These are phyloP conservation scores for Teratosphaeria pseudoeucalypti DNA, from an alignment of 2,329 filamentous ascomycete genomes.

Conservation along the genomic window DNA sequence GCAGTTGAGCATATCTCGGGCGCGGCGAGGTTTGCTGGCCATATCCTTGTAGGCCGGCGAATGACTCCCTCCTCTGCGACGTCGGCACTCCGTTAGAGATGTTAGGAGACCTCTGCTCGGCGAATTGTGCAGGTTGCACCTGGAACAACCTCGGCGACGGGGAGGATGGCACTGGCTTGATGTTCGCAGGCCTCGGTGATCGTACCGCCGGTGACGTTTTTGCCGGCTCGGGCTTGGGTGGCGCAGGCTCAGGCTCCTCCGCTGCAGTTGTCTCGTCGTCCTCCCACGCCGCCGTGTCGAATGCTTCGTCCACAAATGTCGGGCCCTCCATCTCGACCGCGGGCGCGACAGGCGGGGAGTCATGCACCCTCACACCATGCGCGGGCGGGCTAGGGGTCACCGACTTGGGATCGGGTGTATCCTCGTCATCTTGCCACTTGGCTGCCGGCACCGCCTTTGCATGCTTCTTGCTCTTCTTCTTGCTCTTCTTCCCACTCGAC, in stretches of 20 bases:
- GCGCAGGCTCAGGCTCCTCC: slow-evolving; percentile 6
- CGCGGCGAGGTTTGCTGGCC: slow-evolving; percentile 5
- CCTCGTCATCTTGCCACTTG: slow-evolving; percentile 14
- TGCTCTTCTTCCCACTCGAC: slow-evolving; percentile 10
- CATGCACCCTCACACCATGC: slow-evolving; percentile 10
- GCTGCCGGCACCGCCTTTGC: slow-evolving; percentile 3
- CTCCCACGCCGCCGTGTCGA: slow-evolving; percentile 6
- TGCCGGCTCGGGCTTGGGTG: not conserved
- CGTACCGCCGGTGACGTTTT: slow-evolving; percentile 5
- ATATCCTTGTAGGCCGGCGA: slow-evolving; percentile 1
- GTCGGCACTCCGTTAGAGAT: not conserved
- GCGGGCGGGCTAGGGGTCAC: slow-evolving; percentile 19
- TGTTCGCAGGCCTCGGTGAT: slow-evolving; percentile 8
- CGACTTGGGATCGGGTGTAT: slow-evolving; percentile 16
- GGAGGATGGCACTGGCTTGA: slow-evolving; percentile 6
- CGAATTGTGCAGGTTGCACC: slow-evolving; percentile 2
- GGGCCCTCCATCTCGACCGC: slow-evolving; percentile 1
- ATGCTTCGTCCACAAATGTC: slow-evolving; percentile 1
- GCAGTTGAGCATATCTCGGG: slow-evolving; percentile 5
- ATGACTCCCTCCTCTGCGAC: slow-evolving; percentile 13
- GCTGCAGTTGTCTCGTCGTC: slow-evolving; percentile 8
- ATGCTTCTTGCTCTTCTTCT: slow-evolving; percentile 19
- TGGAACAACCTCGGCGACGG: slow-evolving; percentile 5
- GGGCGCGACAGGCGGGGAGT: slow-evolving; percentile 2
- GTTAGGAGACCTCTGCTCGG: not conserved